Percentiles rank a stretch among this genome's conserved stretches.
Conservation (phyloP, 2,329 filamentous ascomycete species). For the Penicillium rolfsii region DNA sequence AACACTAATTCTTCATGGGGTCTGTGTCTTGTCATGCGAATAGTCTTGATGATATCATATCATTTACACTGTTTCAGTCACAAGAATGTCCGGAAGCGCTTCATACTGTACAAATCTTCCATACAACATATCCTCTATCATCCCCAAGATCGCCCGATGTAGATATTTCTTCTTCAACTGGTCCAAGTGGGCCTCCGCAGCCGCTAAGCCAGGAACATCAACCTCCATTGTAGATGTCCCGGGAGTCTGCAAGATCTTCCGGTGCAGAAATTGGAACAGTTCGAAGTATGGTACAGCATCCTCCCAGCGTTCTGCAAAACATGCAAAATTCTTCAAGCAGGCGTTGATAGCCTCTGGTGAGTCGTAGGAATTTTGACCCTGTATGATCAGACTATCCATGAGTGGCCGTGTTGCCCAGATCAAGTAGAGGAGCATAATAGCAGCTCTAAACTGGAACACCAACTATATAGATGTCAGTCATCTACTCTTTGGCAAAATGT, state of each 20-base stretch:
- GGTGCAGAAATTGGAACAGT: constrained; percentile 27
- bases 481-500: too few relatives aligned
- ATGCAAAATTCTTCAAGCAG: constrained; percentile 26
- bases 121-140: constrained; percentile 36
- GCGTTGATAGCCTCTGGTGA: constrained; percentile 27
- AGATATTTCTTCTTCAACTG: constrained; percentile 30
- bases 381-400: constrained; percentile 8
- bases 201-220: constrained; percentile 9
- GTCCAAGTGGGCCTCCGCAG: constrained; percentile 24
- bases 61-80: constrained; percentile 11
- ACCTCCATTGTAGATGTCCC: neutral
- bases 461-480: constrained; percentile 21
- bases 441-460: constrained; percentile 34
- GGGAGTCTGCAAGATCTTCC: constrained; percentile 12
- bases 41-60: neutral
- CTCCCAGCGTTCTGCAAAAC: constrained; percentile 30
- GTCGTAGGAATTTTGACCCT: constrained; percentile 12
- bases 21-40: neutral
- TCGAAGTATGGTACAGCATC: constrained; percentile 30
- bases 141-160: constrained; percentile 30
- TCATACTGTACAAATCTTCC: constrained; percentile 15
- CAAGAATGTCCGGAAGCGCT: constrained; percentile 10
- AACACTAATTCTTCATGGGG: neutral
- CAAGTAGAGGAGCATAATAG: constrained; percentile 34
- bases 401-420: constrained; percentile 26